These are phyloP conservation scores for Phaffomyces antillensis DNA, from an alignment of 805 yeast species.

Conservation along the genomic window DNA sequence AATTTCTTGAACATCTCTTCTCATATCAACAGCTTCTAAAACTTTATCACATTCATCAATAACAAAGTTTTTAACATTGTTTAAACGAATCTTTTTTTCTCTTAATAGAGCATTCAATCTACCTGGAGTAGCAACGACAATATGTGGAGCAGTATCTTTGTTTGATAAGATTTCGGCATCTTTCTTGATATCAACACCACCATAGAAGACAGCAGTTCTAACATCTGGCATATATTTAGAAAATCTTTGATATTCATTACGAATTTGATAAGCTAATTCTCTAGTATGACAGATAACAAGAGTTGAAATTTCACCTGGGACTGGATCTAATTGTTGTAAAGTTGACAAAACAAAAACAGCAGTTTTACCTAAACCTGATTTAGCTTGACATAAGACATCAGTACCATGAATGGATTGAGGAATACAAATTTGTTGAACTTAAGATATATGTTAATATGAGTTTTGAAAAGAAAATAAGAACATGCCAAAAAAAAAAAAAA, in stretches of 20 bases:
- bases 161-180: conserved; percentile 84
- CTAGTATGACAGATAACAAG: conserved; percentile 96
- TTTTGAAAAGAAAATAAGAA: neutral
- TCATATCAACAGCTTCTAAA: conserved; percentile 85
- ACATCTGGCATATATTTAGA: conserved; percentile 98
- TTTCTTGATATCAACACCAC: conserved; percentile 82
- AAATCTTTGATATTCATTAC: conserved; percentile 94
- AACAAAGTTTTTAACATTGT: conserved; percentile 88
- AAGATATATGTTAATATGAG: conserved; percentile 9
- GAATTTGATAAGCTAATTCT: conserved; percentile 96
- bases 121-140: conserved; percentile 97
- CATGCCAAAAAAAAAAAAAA: neutral
- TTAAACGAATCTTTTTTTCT: conserved; percentile 81
- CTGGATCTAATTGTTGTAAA: conserved; percentile 94
- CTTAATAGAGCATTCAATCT: conserved; percentile 90
- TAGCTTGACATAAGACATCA: conserved; percentile 97
- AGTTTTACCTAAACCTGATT: conserved; percentile 98
- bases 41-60: conserved; percentile 99
- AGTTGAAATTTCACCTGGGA: conserved; percentile 93
- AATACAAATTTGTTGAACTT: conserved; percentile 95
- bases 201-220: conserved; percentile 92
- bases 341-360: conserved; percentile 96
- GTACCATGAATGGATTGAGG: conserved; percentile 98
- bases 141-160: conserved; percentile 93
- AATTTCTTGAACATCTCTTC: conserved; percentile 97